Conservation (phyloP, 768 basidiomycete genomes). For the Leccinum disarticulatum region DNA sequence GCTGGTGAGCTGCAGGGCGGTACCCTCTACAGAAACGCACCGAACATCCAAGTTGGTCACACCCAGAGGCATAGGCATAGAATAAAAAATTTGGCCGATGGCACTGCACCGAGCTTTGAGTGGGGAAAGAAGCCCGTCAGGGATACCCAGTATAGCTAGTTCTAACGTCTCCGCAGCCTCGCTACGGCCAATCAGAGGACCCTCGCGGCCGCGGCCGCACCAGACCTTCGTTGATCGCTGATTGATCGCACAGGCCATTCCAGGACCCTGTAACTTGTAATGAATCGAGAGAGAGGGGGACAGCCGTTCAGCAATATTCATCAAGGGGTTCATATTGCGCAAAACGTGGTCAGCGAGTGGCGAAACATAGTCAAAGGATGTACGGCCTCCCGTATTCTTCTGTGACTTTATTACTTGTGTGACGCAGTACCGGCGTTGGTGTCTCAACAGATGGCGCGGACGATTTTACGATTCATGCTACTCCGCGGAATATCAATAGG, state of each 20-base stretch:
- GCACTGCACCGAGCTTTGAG: conserved; percentile 21
- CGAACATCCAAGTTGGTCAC: neutral
- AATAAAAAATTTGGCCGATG: conserved; percentile 2
- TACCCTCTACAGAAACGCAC: conserved; percentile 5
- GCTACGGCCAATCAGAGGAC: conserved; percentile 8
- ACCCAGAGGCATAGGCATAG: neutral
- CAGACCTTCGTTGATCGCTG: conserved; percentile 9
- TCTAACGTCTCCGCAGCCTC: neutral
- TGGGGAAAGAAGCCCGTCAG: conserved; percentile 2
- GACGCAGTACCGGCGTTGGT: neutral
- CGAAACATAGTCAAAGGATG: neutral
- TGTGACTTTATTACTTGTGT: conserved; percentile 7
- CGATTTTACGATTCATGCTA: neutral
- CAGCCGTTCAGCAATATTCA: neutral
- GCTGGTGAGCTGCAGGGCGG: neutral
- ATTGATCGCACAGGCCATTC: conserved; percentile 10
- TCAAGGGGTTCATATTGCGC: neutral
- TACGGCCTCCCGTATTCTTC: conserved; percentile 9
- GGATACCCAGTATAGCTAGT: conserved; percentile 4
- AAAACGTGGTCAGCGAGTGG: neutral
- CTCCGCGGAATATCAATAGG: neutral
- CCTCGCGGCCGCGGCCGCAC: conserved; percentile 16
- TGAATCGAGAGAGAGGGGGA: neutral
- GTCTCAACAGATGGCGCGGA: conserved; percentile 1
- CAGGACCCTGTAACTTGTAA: neutral